Base-by-base conservation (phyloP, 1,284 basidiomycete species). In the Malassezia japonica region DNA sequence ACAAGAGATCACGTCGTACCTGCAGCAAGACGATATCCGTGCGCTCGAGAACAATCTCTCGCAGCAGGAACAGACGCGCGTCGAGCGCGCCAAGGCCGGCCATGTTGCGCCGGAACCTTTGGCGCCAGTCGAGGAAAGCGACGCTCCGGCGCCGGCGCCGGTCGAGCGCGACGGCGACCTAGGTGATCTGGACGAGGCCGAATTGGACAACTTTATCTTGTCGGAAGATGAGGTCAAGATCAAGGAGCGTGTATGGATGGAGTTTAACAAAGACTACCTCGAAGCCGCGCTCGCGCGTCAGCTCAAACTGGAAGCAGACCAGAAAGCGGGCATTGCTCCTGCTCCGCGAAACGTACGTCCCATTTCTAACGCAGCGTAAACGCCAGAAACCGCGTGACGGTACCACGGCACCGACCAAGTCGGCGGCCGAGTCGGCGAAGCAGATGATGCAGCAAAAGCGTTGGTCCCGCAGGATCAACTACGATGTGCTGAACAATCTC, bases 171-270 rank as follows among this genome's bases (percentile, higher is more conserved):
- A 32, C 10, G 34, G 13, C 8, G 27, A 34, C 28, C 49, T 55
- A 12, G 66, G 67, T 21, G 67, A 60, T 18, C 42, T 96, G 23
- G 86, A 98, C 74, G 94, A 98, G 65, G 87, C 84, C 6, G 94
- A 99, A 74, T 78, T 98, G 38, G 87, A 96, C 70, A 77, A 76
- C 23, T 89, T 76, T 72, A 78, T 94, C 52, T 75, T 95, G 40
- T 83, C 80, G 10, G 83, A 86, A 39, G 86, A 87, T 23, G 92
- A 96, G 74, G 84, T 87, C 6, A 82, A 80, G 70, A 80, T 89
- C 67, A 94, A 91, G 73, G 89, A 92, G 67, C 82, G 90, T 23
- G 82, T 98, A 16, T 98, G 94, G 94, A 86, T 96, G 56, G 89
- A 92, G 75, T 79, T 90, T 71, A 98, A 98, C 75, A 82, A 81